Evolutionary conservation across 2,329 filamentous ascomycete genomes (phyloP), one percentile per base, ranked within the genome.

Genomic region (Aspergillus brunneoviolaceus): DNA sequence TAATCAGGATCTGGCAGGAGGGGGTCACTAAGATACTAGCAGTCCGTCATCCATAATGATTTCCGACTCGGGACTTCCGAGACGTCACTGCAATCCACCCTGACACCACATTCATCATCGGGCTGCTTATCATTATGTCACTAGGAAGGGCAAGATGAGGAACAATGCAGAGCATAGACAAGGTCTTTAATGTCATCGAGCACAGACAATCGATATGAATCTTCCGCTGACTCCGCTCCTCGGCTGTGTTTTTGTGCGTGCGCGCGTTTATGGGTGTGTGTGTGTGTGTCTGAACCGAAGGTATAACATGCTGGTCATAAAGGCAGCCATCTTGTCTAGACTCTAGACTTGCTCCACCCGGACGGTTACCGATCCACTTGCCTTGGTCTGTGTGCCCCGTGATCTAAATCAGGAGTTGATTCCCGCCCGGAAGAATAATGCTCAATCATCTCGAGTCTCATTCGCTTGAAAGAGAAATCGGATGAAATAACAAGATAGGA

Each of bases 111-210:
- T 49, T n/a, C 53, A 45, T 19, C 14, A 35, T 23, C 42, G 14
- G 27, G 19, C 42, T 7, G 42, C 23, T 49, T 55, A 48, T 33
- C 42, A 49, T 55, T 55, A 55, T 45, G 53, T 35, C 25, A 55
- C 31, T 21, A 7, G 29, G 14, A 4, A 12, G 3, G 25, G 11
- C 12, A 31, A 50, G 9, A n/a, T 29, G 49, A n/a, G 19, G 10
- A 5, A 48, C 6, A 29, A 29, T 6, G 14, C 14, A 29, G 4
- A n/a, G 25, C 48, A 29, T 21, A 23, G 42, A 27, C 29, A 19
- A 42, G 42, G 39, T 2, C n/a, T n/a, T 45, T 14, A 9, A 5
- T 6, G 6, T n/a, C 39, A 45, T 19, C 42, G 4, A 31, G 52
- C 9, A 9, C 39, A 33, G 23, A 27, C 16, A 35, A 3, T 27